phyloP scores from a whole-genome alignment of 2,329 filamentous ascomycete genomes.

The Fusarium sulawesiense region DNA sequence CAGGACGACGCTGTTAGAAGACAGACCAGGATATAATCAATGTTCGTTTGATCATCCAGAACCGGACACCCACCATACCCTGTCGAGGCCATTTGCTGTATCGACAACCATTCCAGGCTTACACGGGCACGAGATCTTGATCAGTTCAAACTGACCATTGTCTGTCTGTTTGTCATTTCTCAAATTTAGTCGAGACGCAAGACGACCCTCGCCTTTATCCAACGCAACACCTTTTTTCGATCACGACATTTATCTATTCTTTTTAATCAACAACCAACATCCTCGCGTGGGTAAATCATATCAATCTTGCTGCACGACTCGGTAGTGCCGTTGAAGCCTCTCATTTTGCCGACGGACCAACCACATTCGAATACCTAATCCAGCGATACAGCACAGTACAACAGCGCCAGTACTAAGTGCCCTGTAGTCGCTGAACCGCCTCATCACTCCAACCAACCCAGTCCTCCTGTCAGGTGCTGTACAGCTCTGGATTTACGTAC shows the following conservation, averaged over 20 bases:
- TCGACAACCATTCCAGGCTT: constrained; percentile 25
- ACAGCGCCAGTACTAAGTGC: not conserved
- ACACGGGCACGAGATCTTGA: constrained; percentile 38
- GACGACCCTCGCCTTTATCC: constrained; percentile 3
- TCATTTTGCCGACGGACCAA: constrained; percentile 37
- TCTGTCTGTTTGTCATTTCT: constrained; percentile 18
- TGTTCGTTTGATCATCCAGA: constrained; percentile 12
- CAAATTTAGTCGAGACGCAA: constrained; percentile 5
- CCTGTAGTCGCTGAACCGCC: constrained; percentile 30
- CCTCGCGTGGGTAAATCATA: constrained; percentile 18
- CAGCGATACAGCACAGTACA: constrained; percentile 22
- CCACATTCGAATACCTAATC: constrained; percentile 24
- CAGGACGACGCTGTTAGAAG: constrained; percentile 1
- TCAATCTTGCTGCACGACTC: constrained; percentile 22
- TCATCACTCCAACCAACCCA: constrained; percentile 27
- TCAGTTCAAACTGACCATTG: constrained; percentile 13
- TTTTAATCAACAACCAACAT: constrained; percentile 15
- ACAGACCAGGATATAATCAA: constrained; percentile 2
- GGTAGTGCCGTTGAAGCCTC: constrained; percentile 38
- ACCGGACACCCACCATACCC: constrained; percentile 27
- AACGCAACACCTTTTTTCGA: constrained; percentile 15
- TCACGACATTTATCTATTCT: constrained; percentile 32
- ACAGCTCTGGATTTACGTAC: constrained; percentile 29
- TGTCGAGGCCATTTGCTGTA: constrained; percentile 8
- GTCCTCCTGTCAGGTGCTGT: constrained; percentile 33